Conservation (phyloP, 1,139 yeast genomes). For the Scheffersomyces insectosa region DNA sequence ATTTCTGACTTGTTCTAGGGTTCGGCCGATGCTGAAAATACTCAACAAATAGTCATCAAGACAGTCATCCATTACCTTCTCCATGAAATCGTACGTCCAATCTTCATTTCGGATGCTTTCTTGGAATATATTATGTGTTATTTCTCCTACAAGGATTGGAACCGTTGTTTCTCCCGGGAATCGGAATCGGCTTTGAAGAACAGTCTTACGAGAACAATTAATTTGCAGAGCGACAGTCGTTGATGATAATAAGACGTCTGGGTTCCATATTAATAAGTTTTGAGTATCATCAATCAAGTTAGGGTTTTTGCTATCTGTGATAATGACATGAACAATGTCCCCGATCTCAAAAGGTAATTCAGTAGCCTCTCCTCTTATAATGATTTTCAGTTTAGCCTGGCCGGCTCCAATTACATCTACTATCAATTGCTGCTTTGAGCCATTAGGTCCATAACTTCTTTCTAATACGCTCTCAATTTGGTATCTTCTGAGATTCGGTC, state of each 20-base stretch:
- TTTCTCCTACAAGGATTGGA: conserved; percentile 72
- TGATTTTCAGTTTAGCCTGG: conserved; percentile 35
- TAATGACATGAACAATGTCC: conserved; percentile 65
- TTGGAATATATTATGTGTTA: conserved; percentile 81
- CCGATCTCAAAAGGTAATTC: conserved; percentile 40
- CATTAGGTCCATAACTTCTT: conserved; percentile 24
- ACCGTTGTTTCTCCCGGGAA: conserved; percentile 58
- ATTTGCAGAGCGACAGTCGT: conserved; percentile 80
- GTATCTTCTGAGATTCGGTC: conserved; percentile 51
- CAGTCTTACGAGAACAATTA: conserved; percentile 70
- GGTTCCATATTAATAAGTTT: conserved; percentile 74
- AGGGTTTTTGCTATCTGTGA: conserved; percentile 39
- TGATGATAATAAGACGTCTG: conserved; percentile 79
- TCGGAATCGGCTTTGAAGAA: conserved; percentile 54
- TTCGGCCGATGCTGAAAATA: conserved; percentile 59
- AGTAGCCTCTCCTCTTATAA: conserved; percentile 52
- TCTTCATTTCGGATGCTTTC: conserved; percentile 50
- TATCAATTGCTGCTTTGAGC: conserved; percentile 43
- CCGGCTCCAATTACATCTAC: conserved; percentile 45
- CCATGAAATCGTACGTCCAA: conserved; percentile 47
- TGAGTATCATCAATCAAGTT: conserved; percentile 55
- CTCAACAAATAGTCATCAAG: conserved; percentile 46
- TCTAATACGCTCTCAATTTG: conserved; percentile 42
- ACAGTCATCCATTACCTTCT: conserved; percentile 44
- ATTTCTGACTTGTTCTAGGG: conserved; percentile 44